phyloP scores from a whole-genome alignment of 371 early-diverging fungal species.

The Mucor piriformis region DNA sequence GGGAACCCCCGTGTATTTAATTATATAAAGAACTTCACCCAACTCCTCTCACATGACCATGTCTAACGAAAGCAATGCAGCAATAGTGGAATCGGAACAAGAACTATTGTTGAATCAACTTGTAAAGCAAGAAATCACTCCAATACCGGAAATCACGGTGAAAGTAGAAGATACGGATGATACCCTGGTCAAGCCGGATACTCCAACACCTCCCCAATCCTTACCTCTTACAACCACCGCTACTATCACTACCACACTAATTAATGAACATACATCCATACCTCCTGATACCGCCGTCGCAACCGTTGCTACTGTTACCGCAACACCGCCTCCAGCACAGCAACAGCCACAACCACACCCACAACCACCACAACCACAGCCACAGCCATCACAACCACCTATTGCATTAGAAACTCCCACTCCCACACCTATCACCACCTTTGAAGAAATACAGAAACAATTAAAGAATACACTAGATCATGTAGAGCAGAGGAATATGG shows the following conservation, averaged over 20 bases:
- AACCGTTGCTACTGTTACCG: too few species aligned
- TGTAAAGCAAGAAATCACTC: background rate
- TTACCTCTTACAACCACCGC: background rate
- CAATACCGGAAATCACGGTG: too few species aligned
- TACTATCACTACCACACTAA: background rate
- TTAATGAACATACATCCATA: background rate
- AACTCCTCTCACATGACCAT: slow-evolving; percentile 7
- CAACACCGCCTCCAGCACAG: slow-evolving; percentile 4
- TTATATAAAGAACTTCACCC: slow-evolving; percentile 1
- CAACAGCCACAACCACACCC: background rate
- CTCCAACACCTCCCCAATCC: slow-evolving; percentile 6
- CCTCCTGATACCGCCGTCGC: too few species aligned
- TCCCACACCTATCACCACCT: slow-evolving; percentile 40
- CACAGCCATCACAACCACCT: background rate
- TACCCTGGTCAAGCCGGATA: slow-evolving; percentile 15
- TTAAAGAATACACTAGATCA: slow-evolving; percentile 73
- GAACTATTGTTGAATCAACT: background rate
- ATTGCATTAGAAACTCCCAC: slow-evolving; percentile 11
- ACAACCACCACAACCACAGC: background rate
- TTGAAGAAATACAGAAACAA: slow-evolving; percentile 72
- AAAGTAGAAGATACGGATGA: slow-evolving; percentile 12
- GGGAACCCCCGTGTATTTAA: slow-evolving; percentile 1
- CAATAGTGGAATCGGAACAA: background rate
- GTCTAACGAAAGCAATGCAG: background rate
- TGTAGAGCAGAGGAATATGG: slow-evolving; percentile 66